A percentile compares a stretch with the other conserved stretches of the same genome.
Evolutionary conservation across 768 basidiomycete species (phyloP).

Genomic region (Epithele typhae): DNA sequence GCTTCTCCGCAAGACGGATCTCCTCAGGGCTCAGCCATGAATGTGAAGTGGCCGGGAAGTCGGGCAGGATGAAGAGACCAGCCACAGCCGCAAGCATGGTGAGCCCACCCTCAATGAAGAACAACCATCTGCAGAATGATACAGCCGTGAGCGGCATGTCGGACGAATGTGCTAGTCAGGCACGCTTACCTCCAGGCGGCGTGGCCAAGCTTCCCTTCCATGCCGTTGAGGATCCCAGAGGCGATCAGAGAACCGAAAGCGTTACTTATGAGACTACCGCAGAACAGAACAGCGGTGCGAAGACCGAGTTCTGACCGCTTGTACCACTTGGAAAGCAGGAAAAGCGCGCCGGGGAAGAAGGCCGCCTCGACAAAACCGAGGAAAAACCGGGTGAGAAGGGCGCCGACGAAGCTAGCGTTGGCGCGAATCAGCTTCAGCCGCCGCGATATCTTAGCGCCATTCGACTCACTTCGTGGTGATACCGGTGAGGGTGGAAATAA

Average conservation of each 20-base stretch:
- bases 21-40: constrained; percentile 61
- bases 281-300: constrained; percentile 62
- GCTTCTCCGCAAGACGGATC: constrained; percentile 47
- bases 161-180: too few species aligned
- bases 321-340: constrained; percentile 70
- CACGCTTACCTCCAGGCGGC: constrained; percentile 65
- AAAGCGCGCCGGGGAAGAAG: constrained; percentile 67
- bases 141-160: too few species aligned
- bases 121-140: constrained; percentile 59
- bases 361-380: constrained; percentile 60
- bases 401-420: constrained; percentile 50
- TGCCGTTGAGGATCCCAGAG: constrained; percentile 65
- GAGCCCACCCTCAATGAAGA: constrained; percentile 61
- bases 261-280: constrained; percentile 74
- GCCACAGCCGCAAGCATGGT: constrained; percentile 50
- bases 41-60: constrained; percentile 59
- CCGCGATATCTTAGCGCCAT: too few species aligned
- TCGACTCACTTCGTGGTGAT: constrained; percentile 19
- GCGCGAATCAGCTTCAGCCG: too few species aligned
- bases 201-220: constrained; percentile 65
- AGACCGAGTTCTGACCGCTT: constrained; percentile 65
- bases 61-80: constrained; percentile 65
- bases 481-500: constrained; percentile 41
- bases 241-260: constrained; percentile 80
- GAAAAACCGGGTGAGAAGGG: constrained; percentile 66